Evolutionary conservation across 495 filamentous ascomycete species (phyloP).

Genomic region (Wilcoxina mikolae): DNA sequence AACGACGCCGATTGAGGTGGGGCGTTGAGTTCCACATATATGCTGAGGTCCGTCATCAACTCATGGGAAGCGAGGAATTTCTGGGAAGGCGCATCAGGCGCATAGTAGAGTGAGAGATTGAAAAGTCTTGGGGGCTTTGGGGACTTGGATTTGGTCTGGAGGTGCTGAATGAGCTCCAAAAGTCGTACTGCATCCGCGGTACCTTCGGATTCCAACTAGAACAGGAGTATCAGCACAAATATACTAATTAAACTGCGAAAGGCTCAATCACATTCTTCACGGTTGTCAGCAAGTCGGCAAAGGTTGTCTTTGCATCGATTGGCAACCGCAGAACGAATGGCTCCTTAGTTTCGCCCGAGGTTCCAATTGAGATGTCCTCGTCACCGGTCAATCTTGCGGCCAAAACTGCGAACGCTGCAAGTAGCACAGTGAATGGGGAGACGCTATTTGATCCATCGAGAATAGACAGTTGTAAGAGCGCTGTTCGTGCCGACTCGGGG

Average conservation of each 20-base stretch:
- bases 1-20: constrained; percentile 17
- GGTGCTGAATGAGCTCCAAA: constrained; percentile 33
- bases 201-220: constrained; percentile 31
- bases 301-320: constrained; percentile 32
- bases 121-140: constrained; percentile 34
- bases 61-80: constrained; percentile 25
- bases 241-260: neutral
- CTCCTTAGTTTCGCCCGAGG: constrained; percentile 34
- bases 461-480: constrained; percentile 31
- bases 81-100: constrained; percentile 33
- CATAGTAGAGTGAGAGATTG: constrained; percentile 38
- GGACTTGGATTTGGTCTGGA: constrained; percentile 35
- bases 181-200: constrained; percentile 37
- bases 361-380: constrained; percentile 39
- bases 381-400: constrained; percentile 40
- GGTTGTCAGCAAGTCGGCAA: constrained; percentile 33
- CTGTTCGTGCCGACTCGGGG: constrained; percentile 30
- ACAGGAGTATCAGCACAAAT: constrained; percentile 1
- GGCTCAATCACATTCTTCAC: constrained; percentile 34
- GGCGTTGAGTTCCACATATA: constrained; percentile 32
- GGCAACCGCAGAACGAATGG: constrained; percentile 38
- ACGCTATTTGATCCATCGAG: constrained; percentile 30
- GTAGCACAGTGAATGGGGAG: constrained; percentile 35
- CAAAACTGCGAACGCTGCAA: constrained; percentile 37
- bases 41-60: constrained; percentile 34